Percentiles rank a stretch among this genome's conserved stretches.
These are phyloP conservation scores for Pythium oligandrum DNA, from an alignment of 352 stramenopile species.

Conservation along the genomic window DNA sequence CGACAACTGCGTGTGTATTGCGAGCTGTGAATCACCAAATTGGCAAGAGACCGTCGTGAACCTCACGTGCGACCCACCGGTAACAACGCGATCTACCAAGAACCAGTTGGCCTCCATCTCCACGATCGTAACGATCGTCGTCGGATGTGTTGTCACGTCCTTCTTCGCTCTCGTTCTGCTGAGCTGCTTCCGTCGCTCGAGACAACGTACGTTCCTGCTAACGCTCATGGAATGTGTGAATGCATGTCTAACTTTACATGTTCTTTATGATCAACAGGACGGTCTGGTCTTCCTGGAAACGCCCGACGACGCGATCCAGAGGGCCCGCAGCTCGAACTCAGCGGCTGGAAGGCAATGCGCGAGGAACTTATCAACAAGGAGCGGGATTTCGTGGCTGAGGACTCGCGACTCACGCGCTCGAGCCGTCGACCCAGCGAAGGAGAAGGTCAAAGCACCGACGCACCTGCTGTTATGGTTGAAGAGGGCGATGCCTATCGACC, in stretches of 20 bases:
- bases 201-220: conserved; percentile 5
- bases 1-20: conserved; percentile 44
- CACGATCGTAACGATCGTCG: conserved; percentile 11
- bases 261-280: too few species aligned
- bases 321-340: conserved; percentile 36
- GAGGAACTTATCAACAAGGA: conserved; percentile 46
- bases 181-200: conserved; percentile 7
- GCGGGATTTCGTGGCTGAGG: conserved; percentile 28
- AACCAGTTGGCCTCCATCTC: not conserved
- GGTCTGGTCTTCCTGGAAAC: too few species aligned
- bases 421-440: not conserved
- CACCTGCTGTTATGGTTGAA: conserved; percentile 25
- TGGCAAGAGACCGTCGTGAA: conserved; percentile 31
- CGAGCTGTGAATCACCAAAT: conserved; percentile 42
- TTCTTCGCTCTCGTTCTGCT: conserved; percentile 12
- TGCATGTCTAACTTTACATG: too few species aligned
- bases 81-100: not conserved
- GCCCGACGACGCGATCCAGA: conserved; percentile 10
- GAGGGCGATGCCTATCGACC: conserved; percentile 39
- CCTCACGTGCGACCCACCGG: conserved; percentile 31
- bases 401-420: conserved; percentile 5
- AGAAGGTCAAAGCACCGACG: conserved; percentile 12
- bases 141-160: conserved; percentile 11
- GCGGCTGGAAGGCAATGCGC: conserved; percentile 52
- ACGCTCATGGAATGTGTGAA: too few species aligned